Evolutionary conservation across 2,329 filamentous ascomycete genomes (phyloP), one percentile per base, ranked within the genome.

Genomic region (Zymoseptoria ardabiliae): DNA sequence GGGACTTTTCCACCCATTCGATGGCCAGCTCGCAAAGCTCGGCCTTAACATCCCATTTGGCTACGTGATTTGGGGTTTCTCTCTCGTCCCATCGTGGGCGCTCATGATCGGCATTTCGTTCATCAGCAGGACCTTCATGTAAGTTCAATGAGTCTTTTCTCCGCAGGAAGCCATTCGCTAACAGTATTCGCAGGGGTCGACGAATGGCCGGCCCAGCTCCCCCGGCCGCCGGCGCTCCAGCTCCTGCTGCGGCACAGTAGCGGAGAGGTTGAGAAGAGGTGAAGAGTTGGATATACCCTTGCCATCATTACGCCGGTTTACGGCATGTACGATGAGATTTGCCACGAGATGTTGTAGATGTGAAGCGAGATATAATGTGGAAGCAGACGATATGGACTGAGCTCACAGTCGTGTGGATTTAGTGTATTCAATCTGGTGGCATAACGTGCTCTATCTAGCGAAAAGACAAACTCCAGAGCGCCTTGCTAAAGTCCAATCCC

Each of bases 21-120:
- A 90, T 69, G 88, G 89, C 63, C 75, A 77, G 62, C 76, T 89
- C 50, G 85, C 84, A 61, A 75, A 88, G 77, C 80, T 83, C 64
- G 81, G 82, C 64, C 68, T 90, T 28, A 78, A 82, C 30, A 75
- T 88, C 56, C 86, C 87, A 48, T 74, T 87, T 50, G 89, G 81
- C 59, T 91, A 89, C 71, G 66, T 82, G 55, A 78, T 90, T 66
- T 91, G 84, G 83, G 79, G 70, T 28, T 79, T 87, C 69, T 76
- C 79, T 35, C 76, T 79, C 72, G 78, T 86, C 65, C 85, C 85
- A 2, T 85, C 80, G 66, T 93, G 89, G 89, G 75, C 84, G 58
- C 85, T 91, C 70, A 92, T 93, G 89, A 80, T 93, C 66, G 72
- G 83, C 54, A 80, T 93, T 67, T 89, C 86, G 56, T 85, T 92